A percentile compares a stretch with the other conserved stretches of the same genome.
These are phyloP conservation scores for Cutaneotrichosporon daszewskae DNA, from an alignment of 1,284 basidiomycete genomes.

Conservation along the genomic window DNA sequence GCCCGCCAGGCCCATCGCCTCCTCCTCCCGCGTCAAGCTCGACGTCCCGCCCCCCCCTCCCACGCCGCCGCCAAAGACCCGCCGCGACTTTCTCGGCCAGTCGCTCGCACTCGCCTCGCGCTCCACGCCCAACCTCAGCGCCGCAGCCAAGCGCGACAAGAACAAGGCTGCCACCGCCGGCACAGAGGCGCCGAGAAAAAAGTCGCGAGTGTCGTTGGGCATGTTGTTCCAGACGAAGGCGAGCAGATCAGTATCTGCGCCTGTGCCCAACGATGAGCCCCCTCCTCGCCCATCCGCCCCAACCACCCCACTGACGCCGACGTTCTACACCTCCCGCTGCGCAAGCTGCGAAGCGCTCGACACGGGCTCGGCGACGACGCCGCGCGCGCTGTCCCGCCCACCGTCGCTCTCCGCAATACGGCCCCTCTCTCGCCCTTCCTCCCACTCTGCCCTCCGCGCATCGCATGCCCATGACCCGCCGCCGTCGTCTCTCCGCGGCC, in stretches of 20 bases:
- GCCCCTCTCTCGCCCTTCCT: neutral
- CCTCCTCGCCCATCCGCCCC: neutral
- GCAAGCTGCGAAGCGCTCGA: conserved; percentile 1
- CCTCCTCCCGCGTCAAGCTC: conserved; percentile 1
- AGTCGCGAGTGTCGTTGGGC: neutral
- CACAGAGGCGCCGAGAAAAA: neutral
- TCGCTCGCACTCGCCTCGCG: conserved; percentile 1
- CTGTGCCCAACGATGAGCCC: neutral
- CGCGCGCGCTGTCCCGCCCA: neutral
- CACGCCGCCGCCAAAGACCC: neutral
- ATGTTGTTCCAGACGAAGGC: neutral
- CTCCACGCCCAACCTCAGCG: neutral
- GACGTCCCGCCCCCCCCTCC: neutral
- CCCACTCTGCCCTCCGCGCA: neutral
- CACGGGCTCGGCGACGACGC: neutral
- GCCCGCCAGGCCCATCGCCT: neutral
- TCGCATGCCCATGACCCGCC: conserved; percentile 1
- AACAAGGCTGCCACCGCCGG: neutral
- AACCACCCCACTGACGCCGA: conserved; percentile 2
- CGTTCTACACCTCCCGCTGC: neutral
- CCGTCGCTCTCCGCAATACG: neutral
- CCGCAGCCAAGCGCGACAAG: neutral
- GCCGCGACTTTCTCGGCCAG: neutral
- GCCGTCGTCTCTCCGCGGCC: neutral
- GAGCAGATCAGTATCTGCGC: neutral